These are phyloP conservation scores for Colletotrichum godetiae DNA, from an alignment of 2,329 filamentous ascomycete species.

Conservation along the genomic window DNA sequence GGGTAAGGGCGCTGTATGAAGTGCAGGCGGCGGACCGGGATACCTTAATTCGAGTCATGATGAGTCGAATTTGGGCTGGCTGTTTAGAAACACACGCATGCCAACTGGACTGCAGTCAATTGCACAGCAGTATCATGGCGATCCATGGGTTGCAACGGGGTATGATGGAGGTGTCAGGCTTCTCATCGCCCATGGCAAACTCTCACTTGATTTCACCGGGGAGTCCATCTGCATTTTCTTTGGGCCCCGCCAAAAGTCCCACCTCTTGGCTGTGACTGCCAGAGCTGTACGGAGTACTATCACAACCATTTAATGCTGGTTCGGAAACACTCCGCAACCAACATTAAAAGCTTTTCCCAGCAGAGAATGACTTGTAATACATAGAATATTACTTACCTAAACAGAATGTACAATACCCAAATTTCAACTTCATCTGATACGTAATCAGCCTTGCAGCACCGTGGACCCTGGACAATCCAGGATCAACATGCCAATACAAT, in stretches of 20 bases:
- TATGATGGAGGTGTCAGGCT: not conserved
- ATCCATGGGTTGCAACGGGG: not conserved
- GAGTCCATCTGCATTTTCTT: not conserved
- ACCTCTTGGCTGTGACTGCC: not conserved
- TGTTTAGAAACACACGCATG: not conserved
- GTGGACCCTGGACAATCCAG: not conserved
- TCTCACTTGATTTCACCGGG: not conserved
- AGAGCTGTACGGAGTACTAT: not conserved
- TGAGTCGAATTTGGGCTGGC: not conserved
- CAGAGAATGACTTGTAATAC: not conserved
- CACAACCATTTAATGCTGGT: not conserved
- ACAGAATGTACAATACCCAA: constrained; percentile 2
- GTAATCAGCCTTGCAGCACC: constrained; percentile 25
- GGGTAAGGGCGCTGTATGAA: constrained; percentile 53
- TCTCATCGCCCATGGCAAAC: not conserved
- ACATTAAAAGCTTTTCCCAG: not conserved
- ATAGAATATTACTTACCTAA: not conserved
- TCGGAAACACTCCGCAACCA: not conserved
- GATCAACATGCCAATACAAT: constrained; percentile 10
- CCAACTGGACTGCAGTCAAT: not conserved
- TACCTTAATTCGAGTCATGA: constrained; percentile 4
- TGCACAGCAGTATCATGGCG: not conserved
- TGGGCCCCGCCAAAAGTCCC: not conserved
- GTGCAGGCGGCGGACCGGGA: not conserved
- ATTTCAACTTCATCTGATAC: not conserved